Conservation (phyloP, 441 rosid genomes). For the Rhodomyrtus psidioides region DNA sequence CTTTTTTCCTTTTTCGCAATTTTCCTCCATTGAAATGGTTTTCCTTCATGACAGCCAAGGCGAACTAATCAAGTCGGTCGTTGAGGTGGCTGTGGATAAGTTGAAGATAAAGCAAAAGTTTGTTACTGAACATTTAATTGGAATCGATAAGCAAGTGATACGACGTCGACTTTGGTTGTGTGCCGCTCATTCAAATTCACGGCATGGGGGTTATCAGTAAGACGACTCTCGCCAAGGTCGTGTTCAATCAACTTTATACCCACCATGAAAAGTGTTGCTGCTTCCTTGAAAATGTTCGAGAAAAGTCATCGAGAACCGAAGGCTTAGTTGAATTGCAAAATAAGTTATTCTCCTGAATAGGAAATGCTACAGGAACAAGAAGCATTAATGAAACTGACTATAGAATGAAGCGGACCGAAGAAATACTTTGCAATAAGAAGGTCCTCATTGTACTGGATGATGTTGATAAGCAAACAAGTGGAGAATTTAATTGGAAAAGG, state of each 20-base stretch:
- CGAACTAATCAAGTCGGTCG: background rate
- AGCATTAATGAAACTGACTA: fast-evolving
- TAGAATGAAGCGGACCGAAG: background rate
- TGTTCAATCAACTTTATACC: background rate
- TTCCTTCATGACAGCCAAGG: background rate
- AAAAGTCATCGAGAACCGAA: background rate
- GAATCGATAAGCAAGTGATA: fast-evolving
- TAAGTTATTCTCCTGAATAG: background rate
- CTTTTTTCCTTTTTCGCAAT: background rate
- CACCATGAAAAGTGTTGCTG: background rate
- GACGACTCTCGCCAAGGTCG: background rate
- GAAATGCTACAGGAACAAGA: fast-evolving
- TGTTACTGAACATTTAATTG: background rate
- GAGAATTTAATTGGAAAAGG: background rate
- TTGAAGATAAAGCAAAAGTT: background rate
- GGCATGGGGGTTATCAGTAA: background rate
- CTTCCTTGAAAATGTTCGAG: background rate
- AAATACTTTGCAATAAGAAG: fast-evolving
- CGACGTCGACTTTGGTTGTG: background rate
- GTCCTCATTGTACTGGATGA: background rate
- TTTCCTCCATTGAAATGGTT: background rate
- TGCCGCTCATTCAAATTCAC: background rate
- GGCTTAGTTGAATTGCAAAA: background rate
- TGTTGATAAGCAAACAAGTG: background rate
- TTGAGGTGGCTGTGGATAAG: background rate